Evolutionary conservation across 805 yeast genomes (phyloP), one percentile per base, ranked within the genome.

Genomic region (Isabelozyma gotoi): DNA sequence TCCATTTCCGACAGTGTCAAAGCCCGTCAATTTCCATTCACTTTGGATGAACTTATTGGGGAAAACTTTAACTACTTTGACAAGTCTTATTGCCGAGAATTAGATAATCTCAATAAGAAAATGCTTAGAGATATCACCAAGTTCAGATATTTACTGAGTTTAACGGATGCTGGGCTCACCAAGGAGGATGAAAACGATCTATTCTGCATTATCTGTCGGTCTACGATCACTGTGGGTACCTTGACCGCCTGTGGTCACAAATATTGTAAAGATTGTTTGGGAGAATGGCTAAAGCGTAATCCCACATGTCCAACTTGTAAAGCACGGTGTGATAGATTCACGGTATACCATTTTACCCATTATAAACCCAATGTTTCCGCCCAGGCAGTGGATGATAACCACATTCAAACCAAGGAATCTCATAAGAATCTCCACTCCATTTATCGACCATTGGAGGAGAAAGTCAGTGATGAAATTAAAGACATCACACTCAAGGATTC

Each of bases 181-280:
- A 39, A 44, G 8, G 55, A 49, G 6, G 55, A 50, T 10, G 67
- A 65, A 7, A 74, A 73, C 6, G 78, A 72, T 7, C 59, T 74
- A 42, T 63, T 75, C 15, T 94, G 99, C 62, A 77, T 83, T 24
- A 91, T 94, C 47, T 94, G 99, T 60, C 79, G 85, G 16, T 75
- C 82, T 3, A 59, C 77, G 1, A 88, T 90, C 39, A 70, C 78
- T 2, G 71, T 81, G 33, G 99, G 99, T 0, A 77, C 94, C 0
- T 68, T 94, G 43, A 85, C 96, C 0, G 81, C 81, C 7, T 94
- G 99, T 73, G 98, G 98, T 0, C 99, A 94, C 63, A 82, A 82
- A 52, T 94, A 85, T 58, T 94, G 99, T 60, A 78, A 80, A 44
- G 86, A 79, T 1, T 94, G 99, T 61, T 69, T 94, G 31, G 74